Percentiles rank a stretch among this genome's conserved stretches.
Conservation (phyloP, 306 rosid species). For the Dicorynia guianensis region DNA sequence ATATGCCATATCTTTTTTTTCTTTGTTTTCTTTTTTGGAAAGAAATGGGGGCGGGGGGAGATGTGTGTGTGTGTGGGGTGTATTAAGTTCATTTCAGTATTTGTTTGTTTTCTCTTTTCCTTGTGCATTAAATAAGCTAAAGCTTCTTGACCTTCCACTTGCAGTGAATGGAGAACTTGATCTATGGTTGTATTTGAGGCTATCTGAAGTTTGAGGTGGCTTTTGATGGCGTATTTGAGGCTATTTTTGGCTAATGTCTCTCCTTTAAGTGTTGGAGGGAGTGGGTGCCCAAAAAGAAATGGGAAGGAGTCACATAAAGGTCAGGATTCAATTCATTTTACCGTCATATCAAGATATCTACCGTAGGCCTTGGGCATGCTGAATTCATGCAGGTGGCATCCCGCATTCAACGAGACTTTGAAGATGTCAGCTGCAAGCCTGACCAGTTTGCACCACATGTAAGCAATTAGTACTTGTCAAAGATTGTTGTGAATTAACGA, state of each 20-base stretch:
- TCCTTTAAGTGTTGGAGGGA: neutral
- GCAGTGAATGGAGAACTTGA: conserved; percentile 33
- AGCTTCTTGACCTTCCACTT: conserved; percentile 39
- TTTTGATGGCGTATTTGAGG: conserved; percentile 17
- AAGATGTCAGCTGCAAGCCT: conserved; percentile 18
- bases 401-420: conserved; percentile 16
- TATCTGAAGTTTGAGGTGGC: conserved; percentile 23
- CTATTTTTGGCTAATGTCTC: conserved; percentile 10
- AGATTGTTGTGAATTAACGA: neutral
- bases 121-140: conserved; percentile 33
- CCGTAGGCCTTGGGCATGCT: neutral
- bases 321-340: conserved; percentile 1
- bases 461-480: conserved; percentile 15
- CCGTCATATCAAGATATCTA: neutral
- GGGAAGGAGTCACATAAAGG: conserved; percentile 29
- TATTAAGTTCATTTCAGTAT: neutral
- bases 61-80: neutral
- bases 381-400: neutral
- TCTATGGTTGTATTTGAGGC: conserved; percentile 20
- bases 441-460: conserved; percentile 15
- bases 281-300: conserved; percentile 28
- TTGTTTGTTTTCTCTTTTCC: neutral
- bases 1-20: neutral
- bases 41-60: neutral
- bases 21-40: neutral